These are phyloP conservation scores for Haplosporangium gracile DNA, from an alignment of 192 early-diverging fungal genomes.

Conservation along the genomic window DNA sequence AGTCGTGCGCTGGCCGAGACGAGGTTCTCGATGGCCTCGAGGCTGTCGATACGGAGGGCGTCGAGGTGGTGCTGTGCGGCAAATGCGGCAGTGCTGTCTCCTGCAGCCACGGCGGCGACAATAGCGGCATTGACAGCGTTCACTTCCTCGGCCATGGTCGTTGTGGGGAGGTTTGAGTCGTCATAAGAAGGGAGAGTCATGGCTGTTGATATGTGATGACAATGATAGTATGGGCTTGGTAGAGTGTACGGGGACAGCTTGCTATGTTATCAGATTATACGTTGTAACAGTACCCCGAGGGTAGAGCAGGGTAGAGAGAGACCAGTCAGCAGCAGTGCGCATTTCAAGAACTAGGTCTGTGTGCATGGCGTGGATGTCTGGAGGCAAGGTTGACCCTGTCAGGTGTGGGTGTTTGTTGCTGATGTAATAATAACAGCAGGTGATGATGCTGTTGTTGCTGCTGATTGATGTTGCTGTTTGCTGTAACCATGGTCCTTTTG, in stretches of 20 bases:
- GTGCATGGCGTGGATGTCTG: too few relatives aligned
- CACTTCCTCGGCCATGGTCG: conserved; percentile 47
- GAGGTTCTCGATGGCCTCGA: conserved; percentile 35
- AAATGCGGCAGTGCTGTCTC: conserved; percentile 32
- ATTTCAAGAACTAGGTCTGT: too few relatives aligned
- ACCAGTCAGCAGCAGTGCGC: too few relatives aligned
- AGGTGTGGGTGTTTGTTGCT: neutral
- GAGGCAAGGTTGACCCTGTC: too few relatives aligned
- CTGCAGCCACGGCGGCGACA: conserved; percentile 50
- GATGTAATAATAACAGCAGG: neutral
- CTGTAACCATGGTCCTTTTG: neutral
- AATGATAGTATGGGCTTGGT: neutral
- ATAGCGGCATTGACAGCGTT: conserved; percentile 54
- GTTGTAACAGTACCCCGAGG: neutral
- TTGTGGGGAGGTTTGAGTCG: conserved; percentile 25
- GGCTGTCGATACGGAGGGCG: conserved; percentile 9
- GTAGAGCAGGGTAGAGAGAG: too few relatives aligned
- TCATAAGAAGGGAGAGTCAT: conserved; percentile 43
- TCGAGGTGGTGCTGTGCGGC: conserved; percentile 9
- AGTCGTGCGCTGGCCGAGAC: conserved; percentile 11
- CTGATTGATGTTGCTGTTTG: neutral
- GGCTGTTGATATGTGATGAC: neutral
- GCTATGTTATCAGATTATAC: neutral
- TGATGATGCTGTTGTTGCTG: neutral
- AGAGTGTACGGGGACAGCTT: neutral